A percentile compares a stretch with the other conserved stretches of the same genome.
Evolutionary conservation across 2,329 filamentous ascomycete species (phyloP).

Genomic region (Trichoderma sp.): DNA sequence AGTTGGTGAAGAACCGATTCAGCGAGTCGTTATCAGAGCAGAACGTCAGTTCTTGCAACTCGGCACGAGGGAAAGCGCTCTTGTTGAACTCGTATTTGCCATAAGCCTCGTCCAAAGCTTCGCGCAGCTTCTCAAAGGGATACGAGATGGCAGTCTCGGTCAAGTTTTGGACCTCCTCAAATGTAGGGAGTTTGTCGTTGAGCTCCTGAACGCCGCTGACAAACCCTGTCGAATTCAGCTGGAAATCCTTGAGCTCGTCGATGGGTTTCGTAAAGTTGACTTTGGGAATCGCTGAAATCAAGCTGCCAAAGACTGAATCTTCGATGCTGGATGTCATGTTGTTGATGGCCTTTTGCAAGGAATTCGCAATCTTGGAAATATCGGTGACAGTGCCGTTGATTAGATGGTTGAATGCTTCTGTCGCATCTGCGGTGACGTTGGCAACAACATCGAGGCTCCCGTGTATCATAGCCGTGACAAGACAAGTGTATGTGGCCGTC

Average conservation of each 20-base stretch:
- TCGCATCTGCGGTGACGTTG: constrained; percentile 51
- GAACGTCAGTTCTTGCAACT: constrained; percentile 80
- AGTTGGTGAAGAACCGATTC: constrained; percentile 74
- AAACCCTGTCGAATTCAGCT: constrained; percentile 65
- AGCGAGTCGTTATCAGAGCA: constrained; percentile 84
- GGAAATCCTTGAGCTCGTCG: constrained; percentile 64
- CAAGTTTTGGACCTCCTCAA: constrained; percentile 78
- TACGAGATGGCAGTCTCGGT: constrained; percentile 70
- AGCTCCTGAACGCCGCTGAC: constrained; percentile 68
- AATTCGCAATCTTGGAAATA: constrained; percentile 57
- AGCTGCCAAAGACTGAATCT: constrained; percentile 50
- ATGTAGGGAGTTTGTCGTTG: constrained; percentile 77
- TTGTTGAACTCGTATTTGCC: constrained; percentile 75
- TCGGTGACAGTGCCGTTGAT: constrained; percentile 55
- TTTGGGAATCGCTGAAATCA: constrained; percentile 42
- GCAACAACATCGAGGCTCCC: constrained; percentile 71
- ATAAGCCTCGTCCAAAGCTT: constrained; percentile 68
- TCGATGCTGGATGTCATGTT: constrained; percentile 46
- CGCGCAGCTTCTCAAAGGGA: constrained; percentile 79
- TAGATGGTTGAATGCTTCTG: constrained; percentile 49
- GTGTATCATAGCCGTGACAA: constrained; percentile 79
- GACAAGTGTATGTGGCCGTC: constrained; percentile 84
- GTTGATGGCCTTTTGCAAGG: constrained; percentile 48
- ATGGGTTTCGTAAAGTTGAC: constrained; percentile 67
- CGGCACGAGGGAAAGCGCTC: constrained; percentile 74